phyloP scores from a whole-genome alignment of 805 yeast genomes.

The Lipomyces yamadae region DNA sequence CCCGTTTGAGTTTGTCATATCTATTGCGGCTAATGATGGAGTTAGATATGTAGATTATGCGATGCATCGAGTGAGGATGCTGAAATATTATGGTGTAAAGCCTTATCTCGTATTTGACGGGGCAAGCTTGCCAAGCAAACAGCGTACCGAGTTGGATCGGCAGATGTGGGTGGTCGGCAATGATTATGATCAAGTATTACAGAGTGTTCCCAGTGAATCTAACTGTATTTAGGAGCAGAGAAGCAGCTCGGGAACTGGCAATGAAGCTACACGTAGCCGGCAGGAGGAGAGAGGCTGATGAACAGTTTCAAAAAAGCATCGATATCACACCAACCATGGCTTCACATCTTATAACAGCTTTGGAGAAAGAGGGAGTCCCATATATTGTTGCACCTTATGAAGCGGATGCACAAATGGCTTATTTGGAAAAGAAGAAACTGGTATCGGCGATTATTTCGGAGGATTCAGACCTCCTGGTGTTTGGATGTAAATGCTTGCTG shows the following conservation, averaged over 20 bases:
- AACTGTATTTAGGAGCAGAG: constrained; percentile 48
- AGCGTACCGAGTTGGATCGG: constrained; percentile 71
- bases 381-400: constrained; percentile 97
- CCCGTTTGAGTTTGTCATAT: neutral
- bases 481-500: constrained; percentile 77
- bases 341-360: constrained; percentile 69
- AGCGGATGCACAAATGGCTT: constrained; percentile 97
- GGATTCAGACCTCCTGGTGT: constrained; percentile 88
- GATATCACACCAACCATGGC: constrained; percentile 93
- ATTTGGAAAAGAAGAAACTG: constrained; percentile 70
- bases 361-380: constrained; percentile 60
- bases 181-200: neutral
- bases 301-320: constrained; percentile 75
- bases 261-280: constrained; percentile 57
- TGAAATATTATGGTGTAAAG: constrained; percentile 67
- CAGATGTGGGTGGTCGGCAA: constrained; percentile 42
- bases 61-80: constrained; percentile 66
- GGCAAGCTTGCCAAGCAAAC: constrained; percentile 78
- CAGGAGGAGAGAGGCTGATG: constrained; percentile 63
- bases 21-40: neutral
- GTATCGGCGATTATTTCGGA: constrained; percentile 90
- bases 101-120: constrained; percentile 96
- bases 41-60: constrained; percentile 64
- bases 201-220: neutral
- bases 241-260: constrained; percentile 63